Conservation (phyloP, 306 rosid species). For the Prunus fruticosa region DNA sequence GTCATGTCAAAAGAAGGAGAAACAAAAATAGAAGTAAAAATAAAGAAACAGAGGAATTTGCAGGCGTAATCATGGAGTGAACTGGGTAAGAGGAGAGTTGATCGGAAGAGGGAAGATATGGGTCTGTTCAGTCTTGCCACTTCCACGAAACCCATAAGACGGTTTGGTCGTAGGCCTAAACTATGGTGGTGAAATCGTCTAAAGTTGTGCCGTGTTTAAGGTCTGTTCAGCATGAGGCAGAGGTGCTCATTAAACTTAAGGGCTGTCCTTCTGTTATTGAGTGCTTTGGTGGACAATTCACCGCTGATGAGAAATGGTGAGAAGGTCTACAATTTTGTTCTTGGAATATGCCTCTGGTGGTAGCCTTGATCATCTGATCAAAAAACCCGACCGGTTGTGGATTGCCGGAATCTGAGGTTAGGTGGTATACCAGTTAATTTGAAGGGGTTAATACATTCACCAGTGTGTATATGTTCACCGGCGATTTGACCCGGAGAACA, state of each 20-base stretch:
- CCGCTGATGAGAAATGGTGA: no score
- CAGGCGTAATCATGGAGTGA: no score
- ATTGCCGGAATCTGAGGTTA: constrained; percentile 19
- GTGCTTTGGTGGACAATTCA: no score
- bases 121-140: no score
- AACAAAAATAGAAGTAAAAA: no score
- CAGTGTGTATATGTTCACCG: constrained; percentile 13
- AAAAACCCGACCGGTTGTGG: constrained; percentile 7
- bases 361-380: constrained; percentile 18
- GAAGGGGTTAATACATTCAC: constrained; percentile 29
- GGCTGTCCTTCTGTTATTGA: constrained; percentile 13
- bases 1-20: no score
- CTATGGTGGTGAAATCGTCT: constrained; percentile 33
- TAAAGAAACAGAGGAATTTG: no score
- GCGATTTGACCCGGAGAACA: constrained; percentile 31
- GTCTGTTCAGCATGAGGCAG: constrained; percentile 29
- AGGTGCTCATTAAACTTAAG: constrained; percentile 6
- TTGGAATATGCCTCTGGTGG: constrained; percentile 33
- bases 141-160: no score
- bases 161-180: background rate
- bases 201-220: constrained; percentile 12
- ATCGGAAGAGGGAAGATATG: no score
- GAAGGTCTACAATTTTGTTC: no score
- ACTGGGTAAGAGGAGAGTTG: no score
- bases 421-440: constrained; percentile 24